These are phyloP conservation scores for Hypoxylon trugodes DNA, from an alignment of 495 filamentous ascomycete genomes.

Conservation along the genomic window DNA sequence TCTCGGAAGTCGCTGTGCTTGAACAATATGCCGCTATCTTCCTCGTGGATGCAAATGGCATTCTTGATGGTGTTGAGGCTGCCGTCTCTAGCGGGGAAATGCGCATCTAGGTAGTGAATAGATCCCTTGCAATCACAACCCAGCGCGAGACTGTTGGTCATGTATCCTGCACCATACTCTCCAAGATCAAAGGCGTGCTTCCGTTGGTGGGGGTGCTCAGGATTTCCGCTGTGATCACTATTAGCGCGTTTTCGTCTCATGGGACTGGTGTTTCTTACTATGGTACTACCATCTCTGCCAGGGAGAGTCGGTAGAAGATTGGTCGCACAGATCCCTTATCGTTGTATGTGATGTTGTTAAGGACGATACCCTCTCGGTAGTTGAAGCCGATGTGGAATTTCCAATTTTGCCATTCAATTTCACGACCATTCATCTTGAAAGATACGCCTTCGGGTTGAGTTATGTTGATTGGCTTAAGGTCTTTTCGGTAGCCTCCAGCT, in stretches of 20 bases:
- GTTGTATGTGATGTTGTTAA: constrained; percentile 91
- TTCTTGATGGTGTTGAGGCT: constrained; percentile 85
- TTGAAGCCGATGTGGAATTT: constrained; percentile 95
- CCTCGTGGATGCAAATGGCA: constrained; percentile 96
- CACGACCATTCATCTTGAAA: constrained; percentile 80
- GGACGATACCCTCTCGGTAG: constrained; percentile 91
- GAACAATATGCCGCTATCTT: constrained; percentile 92
- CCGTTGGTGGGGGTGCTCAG: constrained; percentile 89
- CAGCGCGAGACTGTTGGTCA: constrained; percentile 89
- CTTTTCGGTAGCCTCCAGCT: constrained; percentile 78
- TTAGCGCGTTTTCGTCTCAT: neutral
- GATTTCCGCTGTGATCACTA: constrained; percentile 67
- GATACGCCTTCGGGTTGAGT: constrained; percentile 95
- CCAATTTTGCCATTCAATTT: constrained; percentile 96
- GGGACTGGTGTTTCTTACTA: constrained; percentile 58
- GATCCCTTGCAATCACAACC: constrained; percentile 96
- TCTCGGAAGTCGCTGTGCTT: constrained; percentile 98
- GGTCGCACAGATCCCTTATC: constrained; percentile 83
- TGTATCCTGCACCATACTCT: constrained; percentile 94
- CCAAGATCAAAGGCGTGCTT: constrained; percentile 96
- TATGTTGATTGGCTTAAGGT: constrained; percentile 93
- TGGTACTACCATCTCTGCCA: constrained; percentile 96
- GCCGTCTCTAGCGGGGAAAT: constrained; percentile 85
- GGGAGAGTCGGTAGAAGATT: constrained; percentile 89
- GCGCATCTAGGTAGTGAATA: constrained; percentile 88